phyloP scores from a whole-genome alignment of 2,329 filamentous ascomycete species.

The Botryosphaeria dothidea region DNA sequence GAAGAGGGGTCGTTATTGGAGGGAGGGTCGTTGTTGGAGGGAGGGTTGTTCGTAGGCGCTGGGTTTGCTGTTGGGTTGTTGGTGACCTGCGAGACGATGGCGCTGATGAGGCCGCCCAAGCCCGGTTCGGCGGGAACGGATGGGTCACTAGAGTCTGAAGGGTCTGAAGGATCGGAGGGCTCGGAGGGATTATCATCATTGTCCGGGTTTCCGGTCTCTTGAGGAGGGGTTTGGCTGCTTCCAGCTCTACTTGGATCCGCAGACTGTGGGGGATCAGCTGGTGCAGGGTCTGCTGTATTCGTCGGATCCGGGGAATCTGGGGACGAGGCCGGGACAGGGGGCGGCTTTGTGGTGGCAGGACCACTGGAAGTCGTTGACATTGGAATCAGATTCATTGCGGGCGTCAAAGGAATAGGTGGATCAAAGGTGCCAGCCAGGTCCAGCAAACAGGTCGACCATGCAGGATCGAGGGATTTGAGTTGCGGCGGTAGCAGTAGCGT shows the following conservation, averaged over 20 bases:
- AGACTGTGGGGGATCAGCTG: neutral
- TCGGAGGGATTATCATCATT: neutral
- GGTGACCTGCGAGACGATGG: neutral
- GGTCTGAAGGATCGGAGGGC: neutral
- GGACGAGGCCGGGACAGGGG: neutral
- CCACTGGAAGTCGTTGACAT: neutral
- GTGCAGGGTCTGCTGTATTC: neutral
- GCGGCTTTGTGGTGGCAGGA: neutral
- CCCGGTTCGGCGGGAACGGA: neutral
- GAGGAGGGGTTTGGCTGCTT: neutral
- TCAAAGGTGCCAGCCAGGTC: slow-evolving; percentile 6
- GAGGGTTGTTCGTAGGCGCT: neutral
- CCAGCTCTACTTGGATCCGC: neutral
- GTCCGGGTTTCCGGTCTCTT: neutral
- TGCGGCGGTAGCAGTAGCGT: slow-evolving; percentile 4
- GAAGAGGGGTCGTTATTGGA: neutral
- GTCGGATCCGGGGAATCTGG: neutral
- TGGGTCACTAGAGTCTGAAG: neutral
- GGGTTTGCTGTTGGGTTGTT: neutral
- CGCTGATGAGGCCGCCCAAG: slow-evolving; percentile 7
- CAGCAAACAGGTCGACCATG: neutral
- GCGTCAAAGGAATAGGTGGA: slow-evolving; percentile 4
- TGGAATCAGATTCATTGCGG: neutral
- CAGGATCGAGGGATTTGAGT: neutral
- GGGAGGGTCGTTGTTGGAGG: neutral